phyloP scores from a whole-genome alignment of 805 yeast species.

The Candida pseudoglaebosa region DNA sequence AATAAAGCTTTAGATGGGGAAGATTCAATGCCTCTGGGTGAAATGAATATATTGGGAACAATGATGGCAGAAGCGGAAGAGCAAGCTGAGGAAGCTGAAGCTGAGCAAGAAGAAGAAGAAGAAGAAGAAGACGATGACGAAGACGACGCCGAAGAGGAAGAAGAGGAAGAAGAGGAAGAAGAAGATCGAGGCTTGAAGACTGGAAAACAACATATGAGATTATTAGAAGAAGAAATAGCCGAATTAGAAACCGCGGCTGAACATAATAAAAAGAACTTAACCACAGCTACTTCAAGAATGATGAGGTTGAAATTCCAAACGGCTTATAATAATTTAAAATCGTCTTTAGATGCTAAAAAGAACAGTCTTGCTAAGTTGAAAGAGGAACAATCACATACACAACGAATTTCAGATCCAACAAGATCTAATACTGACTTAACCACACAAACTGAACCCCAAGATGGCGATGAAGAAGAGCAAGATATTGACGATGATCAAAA shows the following conservation, averaged over 20 bases:
- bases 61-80: conserved; percentile 9
- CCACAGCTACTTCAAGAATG: conserved; percentile 75
- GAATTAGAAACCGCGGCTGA: conserved; percentile 77
- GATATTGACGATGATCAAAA: conserved; percentile 28
- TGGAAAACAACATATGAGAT: conserved; percentile 49
- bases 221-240: conserved; percentile 77
- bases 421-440: conserved; percentile 18
- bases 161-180: conserved; percentile 48
- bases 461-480: conserved; percentile 26
- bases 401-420: conserved; percentile 18
- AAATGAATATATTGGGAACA: conserved; percentile 6
- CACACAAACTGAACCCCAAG: conserved; percentile 26
- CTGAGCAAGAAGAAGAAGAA: conserved; percentile 42
- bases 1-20: conserved; percentile 50
- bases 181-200: conserved; percentile 49
- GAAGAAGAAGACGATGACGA: conserved; percentile 53
- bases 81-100: conserved; percentile 23
- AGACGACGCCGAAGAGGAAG: conserved; percentile 54
- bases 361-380: conserved; percentile 47
- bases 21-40: conserved; percentile 20
- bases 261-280: conserved; percentile 68
- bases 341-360: conserved; percentile 78
- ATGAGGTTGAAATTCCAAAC: conserved; percentile 82
- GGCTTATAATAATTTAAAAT: conserved; percentile 70
- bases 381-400: conserved; percentile 25